Evolutionary conservation across 1,284 basidiomycete genomes (phyloP).

Genomic region (Termitomyces sp.): DNA sequence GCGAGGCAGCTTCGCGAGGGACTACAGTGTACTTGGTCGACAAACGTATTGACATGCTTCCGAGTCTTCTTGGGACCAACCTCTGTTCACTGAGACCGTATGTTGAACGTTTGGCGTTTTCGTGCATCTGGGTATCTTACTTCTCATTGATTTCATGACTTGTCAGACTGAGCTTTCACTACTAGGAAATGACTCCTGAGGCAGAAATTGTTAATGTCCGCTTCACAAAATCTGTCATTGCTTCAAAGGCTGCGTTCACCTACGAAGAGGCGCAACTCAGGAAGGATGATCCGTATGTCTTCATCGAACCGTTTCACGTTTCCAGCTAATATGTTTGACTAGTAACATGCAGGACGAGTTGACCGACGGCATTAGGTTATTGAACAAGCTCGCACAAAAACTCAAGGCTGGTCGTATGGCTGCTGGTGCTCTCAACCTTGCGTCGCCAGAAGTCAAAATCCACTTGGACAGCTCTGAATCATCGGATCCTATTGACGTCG

Average conservation of each 20-base stretch:
- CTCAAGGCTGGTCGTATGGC: constrained; percentile 86
- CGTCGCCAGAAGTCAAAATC: constrained; percentile 97
- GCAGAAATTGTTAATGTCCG: constrained; percentile 89
- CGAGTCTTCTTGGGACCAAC: constrained; percentile 91
- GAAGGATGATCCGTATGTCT: constrained; percentile 83
- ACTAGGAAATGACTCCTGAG: constrained; percentile 77
- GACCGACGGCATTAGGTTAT: constrained; percentile 84
- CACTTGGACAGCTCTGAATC: constrained; percentile 90
- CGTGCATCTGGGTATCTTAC: constrained; percentile 81
- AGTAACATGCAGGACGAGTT: constrained; percentile 78
- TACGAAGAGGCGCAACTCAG: constrained; percentile 95
- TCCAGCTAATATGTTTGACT: constrained; percentile 2
- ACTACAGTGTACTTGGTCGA: constrained; percentile 99
- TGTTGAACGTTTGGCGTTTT: constrained; percentile 95
- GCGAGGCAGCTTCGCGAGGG: constrained; percentile 90
- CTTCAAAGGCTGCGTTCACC: constrained; percentile 95
- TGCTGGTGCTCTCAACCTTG: constrained; percentile 93
- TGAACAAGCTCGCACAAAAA: constrained; percentile 86
- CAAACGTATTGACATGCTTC: constrained; percentile 99
- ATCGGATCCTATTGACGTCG: constrained; percentile 94
- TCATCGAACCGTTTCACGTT: not conserved
- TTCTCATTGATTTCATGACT: constrained; percentile 1
- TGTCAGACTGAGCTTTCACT: constrained; percentile 7
- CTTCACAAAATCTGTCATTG: constrained; percentile 96
- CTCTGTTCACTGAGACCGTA: constrained; percentile 90